Evolutionary conservation across 805 yeast genomes (phyloP).

Genomic region (Huiozyma sinensis): DNA sequence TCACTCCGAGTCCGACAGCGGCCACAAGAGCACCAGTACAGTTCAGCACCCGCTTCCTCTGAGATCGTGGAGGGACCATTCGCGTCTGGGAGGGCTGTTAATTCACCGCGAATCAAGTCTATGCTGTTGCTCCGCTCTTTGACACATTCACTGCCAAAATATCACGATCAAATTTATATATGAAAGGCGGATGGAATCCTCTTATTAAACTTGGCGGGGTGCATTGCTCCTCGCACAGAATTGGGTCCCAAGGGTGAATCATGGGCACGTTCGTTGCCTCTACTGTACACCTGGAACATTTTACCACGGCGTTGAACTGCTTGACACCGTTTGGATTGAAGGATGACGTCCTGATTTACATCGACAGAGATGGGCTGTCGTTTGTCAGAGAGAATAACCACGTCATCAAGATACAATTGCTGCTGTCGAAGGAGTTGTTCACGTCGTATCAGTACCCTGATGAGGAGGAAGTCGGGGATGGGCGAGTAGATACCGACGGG

Average conservation of each 20-base stretch:
- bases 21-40: neutral
- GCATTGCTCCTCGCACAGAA: too few species aligned
- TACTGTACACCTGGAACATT: conserved; percentile 36
- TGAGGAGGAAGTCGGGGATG: conserved; percentile 7
- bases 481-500: conserved; percentile 9
- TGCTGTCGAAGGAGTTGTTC: conserved; percentile 25
- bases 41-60: too few species aligned
- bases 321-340: conserved; percentile 32
- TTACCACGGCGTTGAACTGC: conserved; percentile 36
- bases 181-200: too few species aligned
- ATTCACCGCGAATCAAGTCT: too few species aligned
- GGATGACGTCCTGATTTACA: conserved; percentile 31
- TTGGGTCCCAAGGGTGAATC: too few species aligned
- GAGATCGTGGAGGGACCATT: too few species aligned
- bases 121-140: too few species aligned
- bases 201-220: too few species aligned
- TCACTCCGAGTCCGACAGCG: conserved; percentile 9
- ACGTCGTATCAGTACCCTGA: conserved; percentile 17
- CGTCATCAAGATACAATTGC: conserved; percentile 28
- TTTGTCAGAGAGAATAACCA: conserved; percentile 40
- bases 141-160: too few species aligned
- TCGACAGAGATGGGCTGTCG: conserved; percentile 41
- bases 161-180: too few species aligned
- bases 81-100: too few species aligned
- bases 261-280: conserved; percentile 32